A percentile compares a stretch with the other conserved stretches of the same genome.
Evolutionary conservation across 495 filamentous ascomycete genomes (phyloP).

Genomic region (Penicillium canariense): DNA sequence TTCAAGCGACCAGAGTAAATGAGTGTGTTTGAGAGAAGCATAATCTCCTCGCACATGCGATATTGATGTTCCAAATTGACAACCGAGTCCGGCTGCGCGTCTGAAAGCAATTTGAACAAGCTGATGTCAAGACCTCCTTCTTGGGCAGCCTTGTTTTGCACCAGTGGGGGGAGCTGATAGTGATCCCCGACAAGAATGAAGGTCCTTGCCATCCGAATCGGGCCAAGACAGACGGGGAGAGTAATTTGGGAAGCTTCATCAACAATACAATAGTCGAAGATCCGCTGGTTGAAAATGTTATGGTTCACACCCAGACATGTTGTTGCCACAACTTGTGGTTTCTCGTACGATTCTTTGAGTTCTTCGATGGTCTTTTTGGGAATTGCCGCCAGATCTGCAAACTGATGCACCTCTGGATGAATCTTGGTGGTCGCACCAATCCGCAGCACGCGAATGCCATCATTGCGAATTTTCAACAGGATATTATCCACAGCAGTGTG

Average conservation of each 20-base stretch:
- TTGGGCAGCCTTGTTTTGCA: constrained; percentile 85
- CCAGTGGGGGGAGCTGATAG: constrained; percentile 89
- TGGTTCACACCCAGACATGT: constrained; percentile 92
- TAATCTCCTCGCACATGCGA: constrained; percentile 95
- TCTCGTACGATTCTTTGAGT: constrained; percentile 75
- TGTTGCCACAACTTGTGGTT: constrained; percentile 84
- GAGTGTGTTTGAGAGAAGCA: constrained; percentile 87
- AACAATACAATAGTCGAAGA: constrained; percentile 97
- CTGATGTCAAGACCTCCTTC: constrained; percentile 87
- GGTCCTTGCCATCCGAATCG: constrained; percentile 87
- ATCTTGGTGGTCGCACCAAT: constrained; percentile 80
- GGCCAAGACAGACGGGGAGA: constrained; percentile 86
- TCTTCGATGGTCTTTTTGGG: constrained; percentile 76
- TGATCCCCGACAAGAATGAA: constrained; percentile 97
- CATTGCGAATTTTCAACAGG: constrained; percentile 79
- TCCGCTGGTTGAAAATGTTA: constrained; percentile 78
- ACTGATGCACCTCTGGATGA: constrained; percentile 79
- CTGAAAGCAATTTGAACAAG: constrained; percentile 88
- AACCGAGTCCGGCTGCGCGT: constrained; percentile 80
- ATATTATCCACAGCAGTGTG: constrained; percentile 99
- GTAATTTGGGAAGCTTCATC: constrained; percentile 98
- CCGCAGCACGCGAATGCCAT: constrained; percentile 76
- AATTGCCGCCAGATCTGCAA: constrained; percentile 71
- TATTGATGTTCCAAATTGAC: constrained; percentile 94
- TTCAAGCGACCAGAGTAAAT: constrained; percentile 89